Base-by-base conservation (phyloP, 2,329 filamentous ascomycete genomes). In the Cytospora piceae region DNA sequence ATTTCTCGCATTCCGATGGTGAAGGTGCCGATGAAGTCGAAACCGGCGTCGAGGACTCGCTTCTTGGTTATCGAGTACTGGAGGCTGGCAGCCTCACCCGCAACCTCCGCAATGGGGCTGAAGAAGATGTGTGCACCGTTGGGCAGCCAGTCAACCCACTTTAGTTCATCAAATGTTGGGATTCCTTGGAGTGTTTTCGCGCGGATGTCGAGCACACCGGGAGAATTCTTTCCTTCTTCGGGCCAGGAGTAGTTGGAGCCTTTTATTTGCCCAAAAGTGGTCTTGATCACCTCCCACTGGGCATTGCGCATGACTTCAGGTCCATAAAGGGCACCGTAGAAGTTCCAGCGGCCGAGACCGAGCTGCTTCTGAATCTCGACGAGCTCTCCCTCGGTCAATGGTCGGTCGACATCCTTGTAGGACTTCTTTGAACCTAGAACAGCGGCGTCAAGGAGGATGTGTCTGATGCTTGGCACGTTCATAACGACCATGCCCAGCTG, bases 391-490 rank as follows among this genome's bases (percentile, higher is more conserved):
- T 81, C 77, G 1, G 69, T 75, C 1, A 82, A 69, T 0, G 78
- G 75, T 9, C 72, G 71, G 37, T 72, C 69, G 6, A 68, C 66
- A n/a, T 51, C 53, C 37, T 71, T 67, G 58, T 69, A 70, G 12
- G 58, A 61, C n/a, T 57, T 73, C 22, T 74, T 72, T 6, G 73
- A 61, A 9, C 74, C 77, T 59, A 75, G 74, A 0, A 80, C 51
- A 3, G 77, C 78, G 1, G 78, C 77, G 64, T 81, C 79, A 2
- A 81, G 72, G 4, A 79, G 69, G 27, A 82, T 76, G 65, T 81
- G 77, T 1, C 80, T 74, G 22, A 83, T 71, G 22, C 77, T 79
- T 0, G 81, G 79, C 0, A 81, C 80, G 61, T 83, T 83, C 53
- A 80, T 79, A 17, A 83, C 68, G 5, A 82, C 66, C 68, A 72